Evolutionary conservation across 306 rosid genomes (phyloP).

Genomic region (Arachis stenosperma): DNA sequence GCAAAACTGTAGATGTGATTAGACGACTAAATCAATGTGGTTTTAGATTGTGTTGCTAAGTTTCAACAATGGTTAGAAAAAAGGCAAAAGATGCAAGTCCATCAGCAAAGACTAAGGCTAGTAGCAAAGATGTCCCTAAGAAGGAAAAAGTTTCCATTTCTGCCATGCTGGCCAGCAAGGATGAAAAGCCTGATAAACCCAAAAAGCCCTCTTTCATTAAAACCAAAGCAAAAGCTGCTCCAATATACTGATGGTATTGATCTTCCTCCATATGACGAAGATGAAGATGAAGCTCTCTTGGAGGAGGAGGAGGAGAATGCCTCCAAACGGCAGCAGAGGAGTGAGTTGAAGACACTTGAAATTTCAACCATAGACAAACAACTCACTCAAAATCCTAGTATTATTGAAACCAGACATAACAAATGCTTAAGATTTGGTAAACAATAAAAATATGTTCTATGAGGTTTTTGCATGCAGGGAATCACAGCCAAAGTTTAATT

Average conservation of each 20-base stretch:
- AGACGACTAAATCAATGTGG: conserved; percentile 8
- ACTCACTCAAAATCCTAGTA: conserved; percentile 67
- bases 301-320: conserved; percentile 38
- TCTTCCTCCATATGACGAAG: conserved; percentile 74
- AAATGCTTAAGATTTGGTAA: conserved; percentile 89
- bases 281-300: conserved; percentile 50
- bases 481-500: conserved; percentile 37
- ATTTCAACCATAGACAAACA: conserved; percentile 57
- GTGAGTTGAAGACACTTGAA: conserved; percentile 47
- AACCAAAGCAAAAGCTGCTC: conserved; percentile 51
- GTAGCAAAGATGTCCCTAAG: conserved; percentile 41
- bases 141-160: conserved; percentile 46
- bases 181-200: conserved; percentile 47
- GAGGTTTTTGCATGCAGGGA: conserved; percentile 32
- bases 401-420: conserved; percentile 76
- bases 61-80: conserved; percentile 36
- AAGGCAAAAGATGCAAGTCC: conserved; percentile 42
- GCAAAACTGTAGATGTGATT: neutral
- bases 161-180: conserved; percentile 47
- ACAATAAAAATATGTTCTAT: conserved; percentile 45
- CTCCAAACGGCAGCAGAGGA: conserved; percentile 39
- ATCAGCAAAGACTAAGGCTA: conserved; percentile 28
- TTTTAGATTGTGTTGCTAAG: conserved; percentile 13
- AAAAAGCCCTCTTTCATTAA: conserved; percentile 48
- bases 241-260: conserved; percentile 58